Conservation (phyloP, 768 basidiomycete genomes). For the Phallus indusiatus region DNA sequence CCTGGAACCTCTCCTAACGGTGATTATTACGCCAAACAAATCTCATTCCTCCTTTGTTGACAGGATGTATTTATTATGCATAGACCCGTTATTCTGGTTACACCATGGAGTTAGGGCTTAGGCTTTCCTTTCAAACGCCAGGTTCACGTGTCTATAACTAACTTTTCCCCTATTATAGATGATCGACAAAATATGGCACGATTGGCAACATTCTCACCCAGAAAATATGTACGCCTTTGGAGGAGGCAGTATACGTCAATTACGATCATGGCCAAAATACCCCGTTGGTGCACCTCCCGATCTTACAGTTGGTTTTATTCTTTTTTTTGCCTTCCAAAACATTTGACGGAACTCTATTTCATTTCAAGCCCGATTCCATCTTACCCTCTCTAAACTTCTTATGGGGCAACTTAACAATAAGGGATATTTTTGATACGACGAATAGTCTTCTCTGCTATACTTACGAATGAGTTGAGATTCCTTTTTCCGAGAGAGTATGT, state of each 20-base stretch:
- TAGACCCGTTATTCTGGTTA: slow-evolving; percentile 28
- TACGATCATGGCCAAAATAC: slow-evolving; percentile 16
- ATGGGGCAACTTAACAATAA: slow-evolving; percentile 14
- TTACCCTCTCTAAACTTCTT: slow-evolving; percentile 23
- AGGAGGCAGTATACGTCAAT: slow-evolving; percentile 23
- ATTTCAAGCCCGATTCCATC: slow-evolving; percentile 17
- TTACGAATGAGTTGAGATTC: slow-evolving; percentile 20
- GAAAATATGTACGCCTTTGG: slow-evolving; percentile 20
- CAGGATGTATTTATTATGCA: background rate
- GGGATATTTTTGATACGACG: slow-evolving; percentile 24
- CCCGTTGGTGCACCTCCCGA: slow-evolving; percentile 18
- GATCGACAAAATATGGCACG: slow-evolving; percentile 29
- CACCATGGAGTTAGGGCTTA: slow-evolving; percentile 23
- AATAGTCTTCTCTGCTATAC: slow-evolving; percentile 26
- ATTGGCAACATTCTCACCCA: slow-evolving; percentile 23
- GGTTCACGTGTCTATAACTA: background rate
- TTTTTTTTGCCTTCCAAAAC: background rate
- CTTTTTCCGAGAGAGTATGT: background rate
- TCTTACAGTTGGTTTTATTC: slow-evolving; percentile 12
- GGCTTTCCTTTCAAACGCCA: background rate
- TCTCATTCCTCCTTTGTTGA: background rate
- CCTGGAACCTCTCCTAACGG: slow-evolving; percentile 26
- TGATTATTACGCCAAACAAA: slow-evolving; percentile 1
- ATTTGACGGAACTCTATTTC: background rate
- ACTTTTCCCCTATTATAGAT: slow-evolving; percentile 14